Percentiles rank a stretch among this genome's conserved stretches.
Evolutionary conservation across 1,284 basidiomycete species (phyloP).

Genomic region (Hypsizygus ulmarius): DNA sequence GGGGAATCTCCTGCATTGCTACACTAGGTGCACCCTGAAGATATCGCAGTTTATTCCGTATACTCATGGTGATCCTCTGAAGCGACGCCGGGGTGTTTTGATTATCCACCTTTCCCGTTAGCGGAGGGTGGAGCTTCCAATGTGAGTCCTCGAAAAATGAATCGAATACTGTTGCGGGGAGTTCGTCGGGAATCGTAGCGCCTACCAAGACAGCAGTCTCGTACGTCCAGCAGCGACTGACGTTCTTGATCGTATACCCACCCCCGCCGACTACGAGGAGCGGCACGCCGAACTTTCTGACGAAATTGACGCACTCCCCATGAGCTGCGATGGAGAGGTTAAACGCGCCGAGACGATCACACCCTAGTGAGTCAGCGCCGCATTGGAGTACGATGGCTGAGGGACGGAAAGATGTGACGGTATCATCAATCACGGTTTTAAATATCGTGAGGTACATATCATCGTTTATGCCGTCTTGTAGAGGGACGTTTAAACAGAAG

Average conservation of each 20-base stretch:
- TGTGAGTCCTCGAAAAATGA: slow-evolving; percentile 90
- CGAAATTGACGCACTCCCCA: slow-evolving; percentile 96
- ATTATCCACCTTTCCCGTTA: slow-evolving; percentile 91
- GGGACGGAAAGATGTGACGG: slow-evolving; percentile 87
- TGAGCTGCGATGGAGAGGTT: slow-evolving; percentile 99
- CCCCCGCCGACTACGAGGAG: slow-evolving; percentile 92
- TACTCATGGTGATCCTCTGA: slow-evolving; percentile 82
- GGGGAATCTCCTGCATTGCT: slow-evolving; percentile 95
- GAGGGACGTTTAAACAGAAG: slow-evolving; percentile 93
- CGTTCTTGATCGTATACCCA: slow-evolving; percentile 94
- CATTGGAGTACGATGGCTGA: slow-evolving; percentile 95
- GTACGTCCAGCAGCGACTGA: slow-evolving; percentile 98
- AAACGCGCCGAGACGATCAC: slow-evolving; percentile 94
- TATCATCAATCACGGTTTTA: slow-evolving; percentile 95
- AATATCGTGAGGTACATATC: slow-evolving; percentile 95
- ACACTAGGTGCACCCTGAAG: slow-evolving; percentile 95
- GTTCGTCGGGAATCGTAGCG: slow-evolving; percentile 77
- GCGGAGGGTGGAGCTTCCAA: slow-evolving; percentile 90
- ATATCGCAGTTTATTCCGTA: slow-evolving; percentile 91
- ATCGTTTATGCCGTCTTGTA: slow-evolving; percentile 97
- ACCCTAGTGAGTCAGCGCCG: slow-evolving; percentile 94
- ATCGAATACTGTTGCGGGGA: slow-evolving; percentile 90
- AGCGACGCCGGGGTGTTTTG: slow-evolving; percentile 82
- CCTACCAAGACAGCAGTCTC: slow-evolving; percentile 95
- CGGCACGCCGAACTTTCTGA: slow-evolving; percentile 89